Evolutionary conservation across 2,329 filamentous ascomycete genomes (phyloP), one percentile per base, ranked within the genome.

Genomic region (Alternaria infectoria): DNA sequence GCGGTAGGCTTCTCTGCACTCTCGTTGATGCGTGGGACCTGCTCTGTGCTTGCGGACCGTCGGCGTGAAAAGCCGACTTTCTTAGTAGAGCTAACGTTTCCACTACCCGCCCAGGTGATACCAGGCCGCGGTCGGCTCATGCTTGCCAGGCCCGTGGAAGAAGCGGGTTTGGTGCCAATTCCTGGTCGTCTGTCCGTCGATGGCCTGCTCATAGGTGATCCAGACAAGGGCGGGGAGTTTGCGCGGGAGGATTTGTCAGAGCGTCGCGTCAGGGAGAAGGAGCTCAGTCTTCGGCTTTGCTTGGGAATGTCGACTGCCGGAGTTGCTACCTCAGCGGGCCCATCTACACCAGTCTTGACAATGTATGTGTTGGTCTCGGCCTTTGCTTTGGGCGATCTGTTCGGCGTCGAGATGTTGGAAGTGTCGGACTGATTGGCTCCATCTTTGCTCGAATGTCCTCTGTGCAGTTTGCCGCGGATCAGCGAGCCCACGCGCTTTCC

Each of bases 21-120:
- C 25, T 69, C 70, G 2, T 67, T 62, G 10, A 68, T 30, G 13
- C 67, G 71, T 12, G 76, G 72, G 5, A 80, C 66, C 17, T 74
- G 69, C 40, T 81, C 79, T 19, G 76, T 77, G 57, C 79, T 81
- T 21, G 74, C 77, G 15, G 79, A 80, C 3, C 79, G 77, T 54
- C 75, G 71, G 25, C 79, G 73, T 36, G 67, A 69, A 59, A 73
- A 73, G 2, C 67, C 58, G 11, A 69, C 61, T 54, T 65, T 73
- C 47, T 69, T 77, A 19, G 59, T 60, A 13, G 59, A 62, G 47
- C 61, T 69, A n/a, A 54, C 62, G n/a, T 44, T 66, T 8, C 57
- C 68, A n/a, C 67, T 69, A 13, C 71, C 71, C 19, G 72, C 74
- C 74, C 74, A 80, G 6, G 67, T 75, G 47, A 80, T 70, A 6